A percentile compares a stretch with the other conserved stretches of the same genome.
phyloP scores from a whole-genome alignment of 768 basidiomycete species.

The Trametes villosa region DNA sequence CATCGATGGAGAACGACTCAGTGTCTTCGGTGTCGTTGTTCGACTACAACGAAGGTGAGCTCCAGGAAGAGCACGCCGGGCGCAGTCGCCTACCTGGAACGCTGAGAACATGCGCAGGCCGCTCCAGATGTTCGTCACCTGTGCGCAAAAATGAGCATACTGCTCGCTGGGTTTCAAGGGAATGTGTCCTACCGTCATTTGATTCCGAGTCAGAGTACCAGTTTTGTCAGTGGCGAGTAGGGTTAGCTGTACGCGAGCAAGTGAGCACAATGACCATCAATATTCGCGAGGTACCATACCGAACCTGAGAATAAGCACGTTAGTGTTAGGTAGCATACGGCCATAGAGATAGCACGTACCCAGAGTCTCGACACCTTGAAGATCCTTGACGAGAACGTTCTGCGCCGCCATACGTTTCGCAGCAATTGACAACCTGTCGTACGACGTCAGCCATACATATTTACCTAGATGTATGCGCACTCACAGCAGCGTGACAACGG shows the following conservation, averaged over 20 bases:
- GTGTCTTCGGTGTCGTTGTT: conserved; percentile 69
- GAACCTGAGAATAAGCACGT: conserved; percentile 19
- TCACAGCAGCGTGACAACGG: conserved; percentile 63
- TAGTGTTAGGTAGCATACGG: background rate
- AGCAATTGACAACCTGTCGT: conserved; percentile 56
- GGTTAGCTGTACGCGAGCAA: conserved; percentile 50
- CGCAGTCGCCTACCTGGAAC: conserved; percentile 50
- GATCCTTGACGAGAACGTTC: conserved; percentile 73
- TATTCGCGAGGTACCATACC: conserved; percentile 19
- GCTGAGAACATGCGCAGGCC: conserved; percentile 64
- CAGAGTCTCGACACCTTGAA: conserved; percentile 75
- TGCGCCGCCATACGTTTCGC: conserved; percentile 74
- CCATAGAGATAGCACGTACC: conserved; percentile 41
- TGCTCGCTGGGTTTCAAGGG: background rate
- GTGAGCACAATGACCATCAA: conserved; percentile 8
- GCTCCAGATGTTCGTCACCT: conserved; percentile 72
- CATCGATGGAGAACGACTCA: conserved; percentile 50
- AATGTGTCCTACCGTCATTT: conserved; percentile 56
- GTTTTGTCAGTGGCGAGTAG: conserved; percentile 75
- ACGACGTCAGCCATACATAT: no score
- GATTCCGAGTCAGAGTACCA: conserved; percentile 70
- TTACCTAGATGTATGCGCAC: background rate
- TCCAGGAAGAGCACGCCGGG: background rate
- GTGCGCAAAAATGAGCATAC: background rate
- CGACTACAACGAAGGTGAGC: conserved; percentile 41